Percentiles rank a stretch among this genome's conserved stretches.
These are phyloP conservation scores for Marasmius fiardii DNA, from an alignment of 1,284 basidiomycete species.

Conservation along the genomic window DNA sequence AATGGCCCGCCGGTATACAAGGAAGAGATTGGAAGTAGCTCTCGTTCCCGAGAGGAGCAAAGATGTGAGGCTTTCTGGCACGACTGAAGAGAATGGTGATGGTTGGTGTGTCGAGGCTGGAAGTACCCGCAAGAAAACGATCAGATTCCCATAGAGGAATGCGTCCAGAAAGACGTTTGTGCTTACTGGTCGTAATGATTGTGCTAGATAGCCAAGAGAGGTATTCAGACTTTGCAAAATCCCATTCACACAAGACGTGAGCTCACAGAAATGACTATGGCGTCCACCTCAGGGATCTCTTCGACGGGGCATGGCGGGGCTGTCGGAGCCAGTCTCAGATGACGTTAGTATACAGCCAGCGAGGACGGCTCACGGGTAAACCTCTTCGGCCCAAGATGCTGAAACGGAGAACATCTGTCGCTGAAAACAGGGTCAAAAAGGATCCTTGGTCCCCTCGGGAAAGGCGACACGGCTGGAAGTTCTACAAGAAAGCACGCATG, in stretches of 20 bases:
- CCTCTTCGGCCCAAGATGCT: conserved; percentile 53
- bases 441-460: conserved; percentile 52
- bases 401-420: conserved; percentile 56
- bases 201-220: conserved; percentile 35
- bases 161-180: not conserved
- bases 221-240: not conserved
- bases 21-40: conserved; percentile 40
- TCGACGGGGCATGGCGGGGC: conserved; percentile 55
- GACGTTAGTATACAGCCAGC: not conserved
- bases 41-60: conserved; percentile 62
- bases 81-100: conserved; percentile 38
- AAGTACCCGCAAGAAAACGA: too few species aligned
- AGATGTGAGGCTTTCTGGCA: conserved; percentile 47
- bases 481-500: conserved; percentile 75
- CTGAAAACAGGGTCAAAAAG: conserved; percentile 74
- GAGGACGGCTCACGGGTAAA: conserved; percentile 43
- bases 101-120: conserved; percentile 58
- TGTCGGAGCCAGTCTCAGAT: conserved; percentile 17
- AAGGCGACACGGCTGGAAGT: conserved; percentile 36
- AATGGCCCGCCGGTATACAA: conserved; percentile 32
- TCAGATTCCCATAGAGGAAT: not conserved
- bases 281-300: conserved; percentile 64
- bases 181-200: conserved; percentile 71
- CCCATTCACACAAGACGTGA: conserved; percentile 8
- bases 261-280: conserved; percentile 55